Conservation (phyloP, 345 rosid genomes). For the Acer negundo region DNA sequence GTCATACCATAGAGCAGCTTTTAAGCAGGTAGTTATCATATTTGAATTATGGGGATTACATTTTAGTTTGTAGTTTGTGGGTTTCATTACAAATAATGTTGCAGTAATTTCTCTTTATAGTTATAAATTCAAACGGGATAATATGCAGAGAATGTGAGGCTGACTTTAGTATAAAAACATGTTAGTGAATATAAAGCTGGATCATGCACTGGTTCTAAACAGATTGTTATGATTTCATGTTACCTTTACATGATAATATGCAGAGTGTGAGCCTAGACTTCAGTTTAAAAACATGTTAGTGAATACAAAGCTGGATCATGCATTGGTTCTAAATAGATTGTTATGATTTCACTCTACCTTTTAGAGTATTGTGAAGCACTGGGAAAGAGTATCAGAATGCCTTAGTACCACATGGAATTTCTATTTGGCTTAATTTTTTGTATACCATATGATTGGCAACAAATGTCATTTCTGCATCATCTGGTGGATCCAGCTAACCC, state of each 20-base stretch:
- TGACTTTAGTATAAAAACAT: too few relatives aligned
- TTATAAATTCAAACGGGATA: background rate
- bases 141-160: too few relatives aligned
- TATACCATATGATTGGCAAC: background rate
- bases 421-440: background rate
- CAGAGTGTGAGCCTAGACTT: background rate
- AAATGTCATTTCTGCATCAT: background rate
- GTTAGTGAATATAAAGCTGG: too few relatives aligned
- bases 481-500: background rate
- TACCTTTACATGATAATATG: too few relatives aligned
- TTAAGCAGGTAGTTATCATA: conserved; percentile 62
- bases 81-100: conserved; percentile 4
- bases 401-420: background rate
- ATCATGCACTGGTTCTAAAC: too few relatives aligned
- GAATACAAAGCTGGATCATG: background rate
- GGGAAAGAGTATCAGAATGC: background rate
- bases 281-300: background rate
- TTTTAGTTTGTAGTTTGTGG: background rate
- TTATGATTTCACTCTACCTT: background rate
- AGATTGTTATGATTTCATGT: too few relatives aligned
- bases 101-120: background rate
- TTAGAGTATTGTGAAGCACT: background rate
- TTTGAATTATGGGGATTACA: background rate
- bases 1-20: conserved; percentile 68
- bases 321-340: background rate